Base-by-base conservation (phyloP, 169 alveolate species). In the Plasmodium chabaudi region DNA sequence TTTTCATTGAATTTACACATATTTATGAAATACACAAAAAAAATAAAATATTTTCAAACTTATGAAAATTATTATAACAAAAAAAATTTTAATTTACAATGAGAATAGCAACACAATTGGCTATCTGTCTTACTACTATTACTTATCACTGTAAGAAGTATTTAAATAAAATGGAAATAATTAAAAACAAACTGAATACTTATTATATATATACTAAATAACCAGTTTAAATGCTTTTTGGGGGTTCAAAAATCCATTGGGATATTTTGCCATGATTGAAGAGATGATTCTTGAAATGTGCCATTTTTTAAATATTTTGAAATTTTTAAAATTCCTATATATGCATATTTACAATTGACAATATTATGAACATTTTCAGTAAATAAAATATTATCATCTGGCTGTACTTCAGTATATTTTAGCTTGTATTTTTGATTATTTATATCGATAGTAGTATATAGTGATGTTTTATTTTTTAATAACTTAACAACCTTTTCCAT, bases 371-470 rank as follows among this genome's bases (percentile, higher is more conserved):
- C 65, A 34, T 79, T 9, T 55, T 79, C 84, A 12, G 89, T 21
- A 79, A 79, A 79, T 79, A 79, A 47, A 12, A 79, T 79, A 67
- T 79, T 25, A 79, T 79, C 89, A 51, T 64, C 82, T 15, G 89
- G 89, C 21, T 47, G 19, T 17, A 79, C 71, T 67, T 79, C 89
- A 19, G 15, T 79, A 56, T 79, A 79, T 49, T 79, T 79, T 47
- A 79, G 15, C n/a, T 79, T 79, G 63, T 79, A 79, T 44, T 65
- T 65, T 9, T 79, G 47, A 17, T 79, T 39, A 59, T 79, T 67
- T 67, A 79, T 79, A 42, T 79, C 82, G 15, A 79, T 59, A 55
- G 56, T 55, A 5, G 84, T 67, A 70, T 79, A 25, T 79, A 79
- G 67, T 4, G 49, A 55, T 21, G 89, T 65, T 79, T 79, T 65